Conservation (phyloP, 2,329 filamentous ascomycete genomes). For the Fusarium burgessii region DNA sequence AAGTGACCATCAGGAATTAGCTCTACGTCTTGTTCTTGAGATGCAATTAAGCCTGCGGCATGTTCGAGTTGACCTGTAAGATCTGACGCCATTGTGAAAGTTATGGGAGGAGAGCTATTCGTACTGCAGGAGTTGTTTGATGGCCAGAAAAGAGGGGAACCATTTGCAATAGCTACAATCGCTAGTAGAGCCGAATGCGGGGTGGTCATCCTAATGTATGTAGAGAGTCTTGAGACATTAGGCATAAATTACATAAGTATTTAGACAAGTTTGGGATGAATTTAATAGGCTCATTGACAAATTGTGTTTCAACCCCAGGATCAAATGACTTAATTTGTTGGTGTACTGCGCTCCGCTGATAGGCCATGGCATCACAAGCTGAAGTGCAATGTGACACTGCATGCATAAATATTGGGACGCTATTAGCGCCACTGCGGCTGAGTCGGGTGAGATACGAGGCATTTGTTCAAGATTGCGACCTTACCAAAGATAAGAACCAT, state of each 20-base stretch:
- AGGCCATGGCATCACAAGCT: not conserved
- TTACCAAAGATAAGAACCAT: not conserved
- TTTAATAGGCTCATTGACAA: rapidly evolving
- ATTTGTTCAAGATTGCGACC: not conserved
- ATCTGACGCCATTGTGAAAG: not conserved
- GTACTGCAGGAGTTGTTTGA: rapidly evolving
- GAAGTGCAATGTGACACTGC: not conserved
- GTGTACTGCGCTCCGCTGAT: not conserved
- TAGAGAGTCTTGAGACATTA: not conserved
- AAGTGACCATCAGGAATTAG: not conserved
- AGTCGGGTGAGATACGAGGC: not conserved
- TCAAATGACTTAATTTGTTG: not conserved
- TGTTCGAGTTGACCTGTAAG: not conserved
- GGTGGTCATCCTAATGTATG: not conserved
- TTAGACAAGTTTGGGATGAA: rapidly evolving
- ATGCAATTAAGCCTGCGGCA: not conserved
- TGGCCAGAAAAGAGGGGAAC: not conserved
- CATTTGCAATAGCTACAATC: rapidly evolving
- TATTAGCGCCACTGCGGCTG: constrained; percentile 1
- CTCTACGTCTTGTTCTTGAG: not conserved
- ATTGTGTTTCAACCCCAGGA: rapidly evolving
- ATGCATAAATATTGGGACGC: not conserved
- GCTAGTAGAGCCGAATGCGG: not conserved
- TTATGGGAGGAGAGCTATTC: not conserved
- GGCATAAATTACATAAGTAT: not conserved